Conservation (phyloP, 495 filamentous ascomycete genomes). For the Penicillium pulvis region DNA sequence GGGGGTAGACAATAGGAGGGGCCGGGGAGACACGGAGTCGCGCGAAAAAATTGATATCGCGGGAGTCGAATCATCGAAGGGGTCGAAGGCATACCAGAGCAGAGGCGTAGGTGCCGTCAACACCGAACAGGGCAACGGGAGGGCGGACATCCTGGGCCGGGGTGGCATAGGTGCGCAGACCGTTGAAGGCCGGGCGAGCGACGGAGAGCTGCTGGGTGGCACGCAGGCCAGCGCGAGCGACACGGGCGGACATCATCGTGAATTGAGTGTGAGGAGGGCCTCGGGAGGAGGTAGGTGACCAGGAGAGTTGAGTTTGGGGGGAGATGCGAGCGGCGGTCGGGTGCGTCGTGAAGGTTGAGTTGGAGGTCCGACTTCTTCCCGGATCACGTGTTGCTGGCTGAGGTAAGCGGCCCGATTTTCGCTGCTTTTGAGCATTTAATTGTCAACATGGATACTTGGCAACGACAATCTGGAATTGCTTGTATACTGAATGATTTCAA, state of each 20-base stretch:
- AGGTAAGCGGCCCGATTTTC: slow-evolving; percentile 16
- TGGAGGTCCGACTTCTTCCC: slow-evolving; percentile 45
- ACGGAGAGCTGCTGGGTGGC: slow-evolving; percentile 51
- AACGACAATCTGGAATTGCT: not conserved
- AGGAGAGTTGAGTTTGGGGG: slow-evolving; percentile 27
- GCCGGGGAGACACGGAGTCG: slow-evolving; percentile 28
- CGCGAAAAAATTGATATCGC: slow-evolving; percentile 27
- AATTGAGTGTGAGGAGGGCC: slow-evolving; percentile 28
- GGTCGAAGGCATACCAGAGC: slow-evolving; percentile 72
- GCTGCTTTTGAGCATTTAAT: not conserved
- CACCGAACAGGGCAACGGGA: slow-evolving; percentile 86
- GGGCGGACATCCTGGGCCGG: slow-evolving; percentile 73
- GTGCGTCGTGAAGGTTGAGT: slow-evolving; percentile 37
- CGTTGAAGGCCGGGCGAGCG: slow-evolving; percentile 47
- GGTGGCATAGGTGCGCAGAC: slow-evolving; percentile 73
- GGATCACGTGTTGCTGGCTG: slow-evolving; percentile 42
- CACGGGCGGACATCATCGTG: slow-evolving; percentile 49
- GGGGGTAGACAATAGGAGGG: slow-evolving; percentile 16
- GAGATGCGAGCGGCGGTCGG: slow-evolving; percentile 34
- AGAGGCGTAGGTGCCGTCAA: slow-evolving; percentile 97
- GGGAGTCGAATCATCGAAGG: slow-evolving; percentile 4
- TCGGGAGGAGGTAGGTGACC: slow-evolving; percentile 28
- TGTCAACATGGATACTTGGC: not conserved
- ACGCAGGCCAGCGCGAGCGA: slow-evolving; percentile 53
- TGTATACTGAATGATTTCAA: not conserved